A percentile compares a stretch with the other conserved stretches of the same genome.
Conservation (phyloP, 2,329 filamentous ascomycete species). For the Trichoderma arundinaceum region DNA sequence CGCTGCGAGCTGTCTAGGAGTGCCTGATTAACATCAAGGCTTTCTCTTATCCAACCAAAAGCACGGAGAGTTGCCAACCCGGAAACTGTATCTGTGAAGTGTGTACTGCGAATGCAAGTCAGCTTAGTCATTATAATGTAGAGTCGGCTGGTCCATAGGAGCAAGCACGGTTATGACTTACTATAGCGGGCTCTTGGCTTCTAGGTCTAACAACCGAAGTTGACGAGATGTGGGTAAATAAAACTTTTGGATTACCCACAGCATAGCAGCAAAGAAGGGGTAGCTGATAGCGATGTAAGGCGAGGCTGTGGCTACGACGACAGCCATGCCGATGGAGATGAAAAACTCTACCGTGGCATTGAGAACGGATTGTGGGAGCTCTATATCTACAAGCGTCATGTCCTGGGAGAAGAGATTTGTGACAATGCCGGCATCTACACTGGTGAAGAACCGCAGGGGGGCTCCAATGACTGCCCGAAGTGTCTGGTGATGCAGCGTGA, state of each 20-base stretch:
- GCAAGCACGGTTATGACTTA: constrained; percentile 30
- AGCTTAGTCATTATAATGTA: not conserved
- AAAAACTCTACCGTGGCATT: constrained; percentile 41
- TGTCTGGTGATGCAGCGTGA: constrained; percentile 43
- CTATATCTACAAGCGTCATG: constrained; percentile 48
- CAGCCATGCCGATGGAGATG: constrained; percentile 50
- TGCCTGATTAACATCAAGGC: constrained; percentile 8
- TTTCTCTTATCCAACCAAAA: constrained; percentile 30
- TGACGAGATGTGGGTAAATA: constrained; percentile 67
- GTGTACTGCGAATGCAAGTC: not conserved
- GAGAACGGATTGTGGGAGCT: constrained; percentile 45
- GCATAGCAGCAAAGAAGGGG: constrained; percentile 52
- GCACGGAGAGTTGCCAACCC: constrained; percentile 32
- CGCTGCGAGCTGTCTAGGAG: constrained; percentile 32
- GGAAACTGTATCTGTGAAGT: constrained; percentile 31
- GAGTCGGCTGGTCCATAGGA: not conserved
- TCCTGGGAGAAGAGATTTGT: constrained; percentile 56
- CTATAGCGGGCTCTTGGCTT: constrained; percentile 60
- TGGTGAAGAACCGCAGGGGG: constrained; percentile 50
- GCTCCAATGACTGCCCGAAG: constrained; percentile 46
- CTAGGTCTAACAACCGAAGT: constrained; percentile 64
- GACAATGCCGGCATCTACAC: constrained; percentile 49
- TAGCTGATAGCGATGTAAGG: constrained; percentile 57
- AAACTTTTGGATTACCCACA: constrained; percentile 60
- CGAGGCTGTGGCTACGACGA: constrained; percentile 51